These are phyloP conservation scores for Pleomassaria siparia DNA, from an alignment of 2,329 filamentous ascomycete genomes.

Conservation along the genomic window DNA sequence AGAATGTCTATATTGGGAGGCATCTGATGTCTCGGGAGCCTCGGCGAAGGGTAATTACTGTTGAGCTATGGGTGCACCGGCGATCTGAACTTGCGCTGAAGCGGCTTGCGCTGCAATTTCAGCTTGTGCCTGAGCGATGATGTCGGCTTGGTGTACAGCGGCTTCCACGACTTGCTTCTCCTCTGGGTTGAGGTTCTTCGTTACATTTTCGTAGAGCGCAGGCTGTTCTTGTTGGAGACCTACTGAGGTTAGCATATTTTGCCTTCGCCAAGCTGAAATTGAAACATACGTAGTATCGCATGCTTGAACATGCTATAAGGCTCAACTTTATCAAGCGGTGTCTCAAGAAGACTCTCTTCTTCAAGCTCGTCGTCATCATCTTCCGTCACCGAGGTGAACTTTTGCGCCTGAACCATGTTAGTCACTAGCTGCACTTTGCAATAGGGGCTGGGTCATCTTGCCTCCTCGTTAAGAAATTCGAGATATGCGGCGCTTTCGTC, in stretches of 20 bases:
- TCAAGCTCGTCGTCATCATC: slow-evolving; percentile 89
- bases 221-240: slow-evolving; percentile 89
- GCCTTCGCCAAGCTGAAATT: neutral
- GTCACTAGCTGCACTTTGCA: slow-evolving; percentile 11
- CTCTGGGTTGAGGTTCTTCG: slow-evolving; percentile 73
- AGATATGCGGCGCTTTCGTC: slow-evolving; percentile 94
- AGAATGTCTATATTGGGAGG: neutral
- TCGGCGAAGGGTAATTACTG: neutral
- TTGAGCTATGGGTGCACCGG: neutral
- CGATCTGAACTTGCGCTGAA: neutral
- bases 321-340: slow-evolving; percentile 91
- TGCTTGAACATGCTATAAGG: slow-evolving; percentile 88
- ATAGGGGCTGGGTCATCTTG: slow-evolving; percentile 39
- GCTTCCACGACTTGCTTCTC: slow-evolving; percentile 80
- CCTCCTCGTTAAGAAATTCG: slow-evolving; percentile 93
- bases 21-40: neutral
- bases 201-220: slow-evolving; percentile 80
- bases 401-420: slow-evolving; percentile 65
- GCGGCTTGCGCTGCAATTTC: slow-evolving; percentile 9
- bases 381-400: slow-evolving; percentile 72
- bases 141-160: slow-evolving; percentile 72
- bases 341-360: slow-evolving; percentile 89
- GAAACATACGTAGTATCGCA: slow-evolving; percentile 74
- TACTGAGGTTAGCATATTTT: slow-evolving; percentile 48
- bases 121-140: slow-evolving; percentile 47